These are phyloP conservation scores for Suhomyces prunicola DNA, from an alignment of 805 yeast genomes.

Conservation along the genomic window DNA sequence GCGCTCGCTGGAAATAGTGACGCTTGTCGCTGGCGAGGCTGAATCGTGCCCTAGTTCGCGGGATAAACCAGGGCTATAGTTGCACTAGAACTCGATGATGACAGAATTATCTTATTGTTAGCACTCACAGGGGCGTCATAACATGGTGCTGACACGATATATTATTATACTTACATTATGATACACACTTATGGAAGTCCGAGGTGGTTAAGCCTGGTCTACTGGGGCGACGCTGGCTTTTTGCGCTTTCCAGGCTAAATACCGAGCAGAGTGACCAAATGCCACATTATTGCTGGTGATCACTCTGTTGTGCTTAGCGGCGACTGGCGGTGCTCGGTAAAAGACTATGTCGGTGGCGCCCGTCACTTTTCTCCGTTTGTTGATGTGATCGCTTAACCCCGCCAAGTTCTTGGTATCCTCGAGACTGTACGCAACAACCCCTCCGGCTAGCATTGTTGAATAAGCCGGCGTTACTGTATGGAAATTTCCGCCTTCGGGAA, in stretches of 20 bases:
- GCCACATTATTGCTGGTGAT: slow-evolving; percentile 34
- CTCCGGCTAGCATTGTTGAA: slow-evolving; percentile 37
- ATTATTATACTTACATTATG: neutral
- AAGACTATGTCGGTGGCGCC: slow-evolving; percentile 40
- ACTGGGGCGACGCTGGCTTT: neutral
- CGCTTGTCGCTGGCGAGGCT: neutral
- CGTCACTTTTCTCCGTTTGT: slow-evolving; percentile 20
- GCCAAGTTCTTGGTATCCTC: slow-evolving; percentile 16
- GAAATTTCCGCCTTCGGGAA: slow-evolving; percentile 15
- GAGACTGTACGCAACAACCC: slow-evolving; percentile 34
- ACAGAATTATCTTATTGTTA: neutral
- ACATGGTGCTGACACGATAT: neutral
- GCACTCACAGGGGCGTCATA: neutral
- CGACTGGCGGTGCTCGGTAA: slow-evolving; percentile 66
- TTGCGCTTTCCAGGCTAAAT: slow-evolving; percentile 46
- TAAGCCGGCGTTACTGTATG: slow-evolving; percentile 33
- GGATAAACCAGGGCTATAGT: neutral
- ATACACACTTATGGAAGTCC: slow-evolving; percentile 1
- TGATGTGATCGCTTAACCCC: slow-evolving; percentile 19
- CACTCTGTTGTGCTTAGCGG: slow-evolving; percentile 22
- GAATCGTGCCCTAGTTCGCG: neutral
- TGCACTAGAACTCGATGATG: too few relatives aligned
- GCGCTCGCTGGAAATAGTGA: neutral
- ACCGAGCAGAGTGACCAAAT: slow-evolving; percentile 71
- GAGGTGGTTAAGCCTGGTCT: slow-evolving; percentile 1